Evolutionary conservation across 768 basidiomycete genomes (phyloP), one percentile per base, ranked within the genome.

Genomic region (Boletus pseudo-olivaceus): DNA sequence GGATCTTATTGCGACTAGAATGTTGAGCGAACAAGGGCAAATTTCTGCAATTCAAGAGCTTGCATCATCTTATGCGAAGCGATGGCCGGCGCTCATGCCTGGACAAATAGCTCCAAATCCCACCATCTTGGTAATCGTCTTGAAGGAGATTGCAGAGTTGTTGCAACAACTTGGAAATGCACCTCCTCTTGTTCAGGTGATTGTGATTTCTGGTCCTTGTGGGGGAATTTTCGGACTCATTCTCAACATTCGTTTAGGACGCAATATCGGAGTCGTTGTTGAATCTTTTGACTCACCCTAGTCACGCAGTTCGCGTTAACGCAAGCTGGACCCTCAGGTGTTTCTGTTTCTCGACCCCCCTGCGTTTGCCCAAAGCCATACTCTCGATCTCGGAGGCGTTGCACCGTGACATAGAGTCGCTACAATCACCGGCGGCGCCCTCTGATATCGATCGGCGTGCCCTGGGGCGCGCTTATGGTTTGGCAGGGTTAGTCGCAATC

Each of bases 51-150:
- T 97, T 33, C 85, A 90, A 62, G 95, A 97, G 60, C 74, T 97
- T 39, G 85, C 90, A 0, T 85, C 78, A 34, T 76, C 80, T 5
- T 97, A 93, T 67, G 74, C 97, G 55, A 93, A 90, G 69, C 81
- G 91, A 49, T 98, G 93, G 93, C 93, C 94, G 1, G 88, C 92
- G 0, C 82, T 96, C 72, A 85, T 98, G 81, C 93, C 93, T 10
- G 92, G 91, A 7, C 87, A 91, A 59, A 74, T 75, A 19, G 81
- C 87, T 0, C 90, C 93, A 0, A 75, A 72, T 34, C 79, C 88
- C 7, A 67, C 82, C 1, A 82, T 90, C 1, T 75, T 98, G 7
- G 80, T 84, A 2, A 78, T 95, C 30, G 85, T 83, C 7, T 74
- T 98, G 20, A 78, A 85, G 49, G 95, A 98, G 69, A 85, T 93